Evolutionary conservation across 1,139 yeast genomes (phyloP), one percentile per base, ranked within the genome.

Genomic region (Yarrowia galli): DNA sequence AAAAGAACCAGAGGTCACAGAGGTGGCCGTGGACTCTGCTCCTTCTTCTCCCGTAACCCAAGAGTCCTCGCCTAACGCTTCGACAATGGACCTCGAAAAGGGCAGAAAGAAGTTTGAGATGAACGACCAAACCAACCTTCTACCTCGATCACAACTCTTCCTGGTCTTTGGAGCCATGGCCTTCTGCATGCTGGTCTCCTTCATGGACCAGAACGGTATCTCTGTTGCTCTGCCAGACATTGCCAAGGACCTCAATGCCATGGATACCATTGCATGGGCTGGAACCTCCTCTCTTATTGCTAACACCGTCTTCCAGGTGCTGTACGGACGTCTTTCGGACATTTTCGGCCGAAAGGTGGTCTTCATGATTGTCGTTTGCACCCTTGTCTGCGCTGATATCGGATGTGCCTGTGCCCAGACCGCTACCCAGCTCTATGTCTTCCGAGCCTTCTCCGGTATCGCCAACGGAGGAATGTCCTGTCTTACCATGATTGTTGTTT

Each of bases 251-350:
- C 49, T 65, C 22, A 25, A 65, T 40, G 68, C 68, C 35, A 40
- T 5, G 8, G 65, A 56, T 20, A 56, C 63, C 8, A 56, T 65
- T 13, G 45, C 68, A 2, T 65, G 68, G 68, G 56, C 63, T 1
- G 68, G 65, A 15, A 65, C 68, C 20, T 46, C 65, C 7, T 20
- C 38, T 36, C 54, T 65, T 2, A 58, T 65, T 16, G 68, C 68
- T 10, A 54, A 58, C 46, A 58, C 68, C 32, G 68, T 58, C 22
- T 65, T 65, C 40, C 68, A 65, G 28, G 65, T 69, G 56, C 75
- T 85, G 28, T 85, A 84, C 70, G 88, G 88, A 13, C 82, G 84
- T 63, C 75, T 84, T 20, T 82, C 86, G 6, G 88, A 85, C 70
- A 78, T 85, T n/a, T 77, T 85, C 48, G 88, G 88, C 0, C 74